Evolutionary conservation across 2,329 filamentous ascomycete species (phyloP).

Genomic region (Fusarium sp.): DNA sequence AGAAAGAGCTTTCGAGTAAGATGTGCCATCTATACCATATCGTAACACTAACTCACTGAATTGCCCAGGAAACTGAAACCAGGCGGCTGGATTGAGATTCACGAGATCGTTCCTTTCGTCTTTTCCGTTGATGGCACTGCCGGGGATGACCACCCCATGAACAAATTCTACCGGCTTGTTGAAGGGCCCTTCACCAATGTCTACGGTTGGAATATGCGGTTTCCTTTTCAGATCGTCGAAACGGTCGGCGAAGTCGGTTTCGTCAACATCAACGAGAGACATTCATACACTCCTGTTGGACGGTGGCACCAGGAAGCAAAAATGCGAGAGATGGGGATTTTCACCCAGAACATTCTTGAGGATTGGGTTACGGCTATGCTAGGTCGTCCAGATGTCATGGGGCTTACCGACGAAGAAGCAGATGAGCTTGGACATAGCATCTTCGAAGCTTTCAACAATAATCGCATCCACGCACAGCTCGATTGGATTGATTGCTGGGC

Average conservation of each 20-base stretch:
- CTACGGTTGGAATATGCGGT: conserved; percentile 56
- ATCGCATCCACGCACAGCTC: conserved; percentile 53
- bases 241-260: conserved; percentile 55
- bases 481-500: conserved; percentile 58
- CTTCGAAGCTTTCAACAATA: conserved; percentile 53
- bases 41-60: conserved; percentile 25
- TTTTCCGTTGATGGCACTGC: conserved; percentile 53
- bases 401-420: conserved; percentile 55
- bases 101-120: conserved; percentile 55
- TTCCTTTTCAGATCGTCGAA: conserved; percentile 50
- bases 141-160: conserved; percentile 52
- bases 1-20: conserved; percentile 62
- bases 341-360: conserved; percentile 55
- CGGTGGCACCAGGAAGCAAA: conserved; percentile 57
- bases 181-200: conserved; percentile 51
- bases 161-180: conserved; percentile 54
- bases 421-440: conserved; percentile 52
- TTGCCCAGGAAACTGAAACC: conserved; percentile 53
- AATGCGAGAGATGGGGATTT: conserved; percentile 58
- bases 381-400: conserved; percentile 53
- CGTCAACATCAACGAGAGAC: conserved; percentile 50
- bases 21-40: background rate
- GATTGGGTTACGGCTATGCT: conserved; percentile 56
- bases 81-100: conserved; percentile 60
- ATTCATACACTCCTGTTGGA: conserved; percentile 55